Conservation (phyloP, 2,329 filamentous ascomycete species). For the Colletotrichum costaricense region DNA sequence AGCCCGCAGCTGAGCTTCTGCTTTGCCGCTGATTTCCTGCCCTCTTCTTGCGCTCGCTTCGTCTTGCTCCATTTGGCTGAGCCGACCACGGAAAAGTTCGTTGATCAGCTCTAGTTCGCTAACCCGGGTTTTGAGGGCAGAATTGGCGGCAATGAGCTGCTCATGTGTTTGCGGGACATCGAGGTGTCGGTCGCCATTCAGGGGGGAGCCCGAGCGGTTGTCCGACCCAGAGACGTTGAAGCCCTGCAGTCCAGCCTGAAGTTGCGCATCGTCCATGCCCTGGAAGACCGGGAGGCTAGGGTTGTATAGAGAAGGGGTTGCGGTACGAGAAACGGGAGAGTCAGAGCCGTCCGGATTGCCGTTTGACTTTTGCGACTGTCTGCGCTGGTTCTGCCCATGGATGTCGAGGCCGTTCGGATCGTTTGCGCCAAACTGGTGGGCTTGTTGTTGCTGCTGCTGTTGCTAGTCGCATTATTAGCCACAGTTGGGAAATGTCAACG, state of each 20-base stretch:
- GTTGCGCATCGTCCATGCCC: slow-evolving; percentile 77
- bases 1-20: slow-evolving; percentile 66
- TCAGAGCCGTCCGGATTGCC: slow-evolving; percentile 80
- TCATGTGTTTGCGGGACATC: slow-evolving; percentile 84
- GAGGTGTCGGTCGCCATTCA: slow-evolving; percentile 71
- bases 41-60: slow-evolving; percentile 75
- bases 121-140: slow-evolving; percentile 91
- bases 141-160: slow-evolving; percentile 82
- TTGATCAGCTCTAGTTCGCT: slow-evolving; percentile 97
- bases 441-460: slow-evolving; percentile 49
- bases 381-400: slow-evolving; percentile 64
- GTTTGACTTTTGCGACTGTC: slow-evolving; percentile 79
- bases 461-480: slow-evolving; percentile 20
- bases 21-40: slow-evolving; percentile 65
- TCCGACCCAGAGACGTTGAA: slow-evolving; percentile 64
- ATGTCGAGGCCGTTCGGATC: slow-evolving; percentile 71
- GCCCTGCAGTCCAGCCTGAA: slow-evolving; percentile 65
- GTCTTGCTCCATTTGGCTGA: slow-evolving; percentile 83
- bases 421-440: slow-evolving; percentile 47
- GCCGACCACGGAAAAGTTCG: slow-evolving; percentile 79
- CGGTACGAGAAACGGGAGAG: slow-evolving; percentile 82
- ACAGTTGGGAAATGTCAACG: not conserved
- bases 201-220: slow-evolving; percentile 61
- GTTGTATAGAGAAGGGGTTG: slow-evolving; percentile 80
- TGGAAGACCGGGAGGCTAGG: slow-evolving; percentile 85